phyloP scores from a whole-genome alignment of 108 stramenopile genomes.

The Cylindrotheca fusiformis region DNA sequence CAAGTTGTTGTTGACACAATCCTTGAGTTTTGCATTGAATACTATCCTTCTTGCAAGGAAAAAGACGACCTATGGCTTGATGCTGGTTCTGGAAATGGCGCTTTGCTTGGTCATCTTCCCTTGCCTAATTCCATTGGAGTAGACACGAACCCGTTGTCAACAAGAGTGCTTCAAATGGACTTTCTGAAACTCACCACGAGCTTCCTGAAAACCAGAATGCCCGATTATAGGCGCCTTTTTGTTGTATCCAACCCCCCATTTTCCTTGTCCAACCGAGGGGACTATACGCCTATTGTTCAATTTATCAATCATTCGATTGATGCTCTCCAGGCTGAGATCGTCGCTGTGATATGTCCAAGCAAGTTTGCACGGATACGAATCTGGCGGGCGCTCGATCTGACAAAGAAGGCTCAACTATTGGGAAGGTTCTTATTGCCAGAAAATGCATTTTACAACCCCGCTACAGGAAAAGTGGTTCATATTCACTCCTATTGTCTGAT shows the following conservation, averaged over 20 bases:
- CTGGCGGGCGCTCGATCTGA: constrained; percentile 34
- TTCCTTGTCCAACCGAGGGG: constrained; percentile 29
- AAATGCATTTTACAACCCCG: constrained; percentile 44
- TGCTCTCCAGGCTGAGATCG: constrained; percentile 16
- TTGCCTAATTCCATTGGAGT: constrained; percentile 23
- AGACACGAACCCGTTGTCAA: constrained; percentile 25
- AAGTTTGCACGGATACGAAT: constrained; percentile 37
- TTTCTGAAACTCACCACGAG: constrained; percentile 19
- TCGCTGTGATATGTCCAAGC: constrained; percentile 36
- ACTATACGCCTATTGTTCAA: constrained; percentile 32
- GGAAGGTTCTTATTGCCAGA: constrained; percentile 32
- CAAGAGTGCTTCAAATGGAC: constrained; percentile 17
- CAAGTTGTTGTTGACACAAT: constrained; percentile 25
- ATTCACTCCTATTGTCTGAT: constrained; percentile 36
- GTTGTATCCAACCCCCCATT: constrained; percentile 51
- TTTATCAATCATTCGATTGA: constrained; percentile 39
- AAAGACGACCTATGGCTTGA: constrained; percentile 35
- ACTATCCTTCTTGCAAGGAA: background rate
- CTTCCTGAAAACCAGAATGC: constrained; percentile 6
- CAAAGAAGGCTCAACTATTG: constrained; percentile 10
- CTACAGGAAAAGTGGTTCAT: constrained; percentile 16
- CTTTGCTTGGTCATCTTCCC: constrained; percentile 35
- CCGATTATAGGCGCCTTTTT: constrained; percentile 10
- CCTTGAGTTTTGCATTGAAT: constrained; percentile 14
- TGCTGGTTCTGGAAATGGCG: constrained; percentile 43